Conservation (phyloP, 306 rosid genomes). For the Bauhinia variegata region DNA sequence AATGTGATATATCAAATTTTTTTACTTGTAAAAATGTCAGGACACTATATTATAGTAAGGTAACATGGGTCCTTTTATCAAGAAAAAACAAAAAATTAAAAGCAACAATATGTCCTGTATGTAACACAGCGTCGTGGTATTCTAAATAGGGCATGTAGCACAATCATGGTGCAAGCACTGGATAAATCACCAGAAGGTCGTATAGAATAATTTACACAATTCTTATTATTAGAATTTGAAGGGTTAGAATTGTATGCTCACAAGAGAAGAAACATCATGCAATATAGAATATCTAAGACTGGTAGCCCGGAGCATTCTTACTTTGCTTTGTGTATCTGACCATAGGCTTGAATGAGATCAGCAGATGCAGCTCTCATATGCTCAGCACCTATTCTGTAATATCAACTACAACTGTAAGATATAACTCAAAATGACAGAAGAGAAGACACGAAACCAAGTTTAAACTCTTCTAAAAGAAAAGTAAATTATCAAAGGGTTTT, state of each 20-base stretch:
- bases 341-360: constrained; percentile 54
- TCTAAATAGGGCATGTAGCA: background rate
- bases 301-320: constrained; percentile 26
- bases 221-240: background rate
- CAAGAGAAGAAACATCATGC: background rate
- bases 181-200: background rate
- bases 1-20: background rate
- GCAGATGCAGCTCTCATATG: constrained; percentile 51
- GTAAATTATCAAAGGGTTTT: constrained; percentile 4
- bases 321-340: constrained; percentile 42
- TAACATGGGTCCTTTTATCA: background rate
- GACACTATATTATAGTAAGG: constrained; percentile 4
- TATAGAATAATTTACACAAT: background rate
- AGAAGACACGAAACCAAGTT: constrained; percentile 14
- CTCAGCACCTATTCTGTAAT: constrained; percentile 65
- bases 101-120: background rate
- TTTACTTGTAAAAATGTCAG: background rate
- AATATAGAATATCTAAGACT: constrained; percentile 1
- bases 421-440: constrained; percentile 6
- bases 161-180: background rate
- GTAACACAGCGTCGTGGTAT: background rate
- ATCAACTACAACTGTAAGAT: constrained; percentile 27
- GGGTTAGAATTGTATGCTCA: background rate
- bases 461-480: background rate
- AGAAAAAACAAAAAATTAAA: no score